Evolutionary conservation across 257 asterid genomes (phyloP).

Genomic region (Solanum pinnatisectum): DNA sequence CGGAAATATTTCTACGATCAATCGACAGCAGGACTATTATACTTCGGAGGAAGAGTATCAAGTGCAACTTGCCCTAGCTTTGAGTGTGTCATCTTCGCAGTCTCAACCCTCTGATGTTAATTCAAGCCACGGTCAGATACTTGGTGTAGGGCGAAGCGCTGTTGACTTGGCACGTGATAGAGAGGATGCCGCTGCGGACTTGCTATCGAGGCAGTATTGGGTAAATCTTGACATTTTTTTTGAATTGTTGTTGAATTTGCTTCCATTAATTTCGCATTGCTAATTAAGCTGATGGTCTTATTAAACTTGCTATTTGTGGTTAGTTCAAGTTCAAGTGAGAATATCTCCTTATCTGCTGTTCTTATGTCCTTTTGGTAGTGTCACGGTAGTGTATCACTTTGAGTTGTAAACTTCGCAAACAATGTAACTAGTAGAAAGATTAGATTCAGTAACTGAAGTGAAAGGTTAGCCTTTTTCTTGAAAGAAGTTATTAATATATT

Average conservation of each 20-base stretch:
- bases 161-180: slow-evolving; percentile 11
- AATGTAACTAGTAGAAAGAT: not conserved
- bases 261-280: not conserved
- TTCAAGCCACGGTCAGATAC: slow-evolving; percentile 21
- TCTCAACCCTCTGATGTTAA: slow-evolving; percentile 34
- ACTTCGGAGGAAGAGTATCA: slow-evolving; percentile 93
- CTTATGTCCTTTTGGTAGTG: not conserved
- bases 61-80: slow-evolving; percentile 88
- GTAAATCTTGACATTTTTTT: slow-evolving; percentile 24
- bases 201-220: slow-evolving; percentile 86
- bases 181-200: slow-evolving; percentile 70
- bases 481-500: not conserved
- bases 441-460: not conserved
- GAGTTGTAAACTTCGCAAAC: not conserved
- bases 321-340: not conserved
- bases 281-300: not conserved
- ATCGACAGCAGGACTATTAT: slow-evolving; percentile 61
- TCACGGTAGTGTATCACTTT: not conserved
- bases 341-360: not conserved
- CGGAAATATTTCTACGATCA: not conserved
- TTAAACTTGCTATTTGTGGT: not conserved
- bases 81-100: slow-evolving; percentile 76
- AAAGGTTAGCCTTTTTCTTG: not conserved
- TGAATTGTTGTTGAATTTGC: not conserved
- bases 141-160: slow-evolving; percentile 4